phyloP scores from a whole-genome alignment of 2,329 filamentous ascomycete genomes.

The Ophiocordyceps camponoti-rufipedis region DNA sequence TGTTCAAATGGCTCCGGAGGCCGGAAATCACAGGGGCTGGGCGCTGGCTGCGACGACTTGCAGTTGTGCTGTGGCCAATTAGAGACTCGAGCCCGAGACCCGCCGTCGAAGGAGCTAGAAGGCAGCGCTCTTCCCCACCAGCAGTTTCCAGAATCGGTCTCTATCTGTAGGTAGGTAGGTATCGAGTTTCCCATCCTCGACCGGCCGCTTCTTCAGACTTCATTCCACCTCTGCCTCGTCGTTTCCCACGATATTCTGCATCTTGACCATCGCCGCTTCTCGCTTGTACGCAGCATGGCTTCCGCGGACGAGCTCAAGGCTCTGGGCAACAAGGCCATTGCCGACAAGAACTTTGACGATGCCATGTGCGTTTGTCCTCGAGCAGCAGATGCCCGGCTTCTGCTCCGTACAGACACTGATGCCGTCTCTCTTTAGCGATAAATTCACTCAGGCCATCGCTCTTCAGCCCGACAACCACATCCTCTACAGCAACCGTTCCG shows the following conservation, averaged over 20 bases:
- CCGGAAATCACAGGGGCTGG: too few species aligned
- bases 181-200: not conserved
- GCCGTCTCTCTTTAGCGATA: constrained; percentile 41
- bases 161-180: too few species aligned
- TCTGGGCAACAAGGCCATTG: constrained; percentile 96
- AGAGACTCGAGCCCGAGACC: constrained; percentile 7
- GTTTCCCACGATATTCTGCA: not conserved
- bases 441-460: constrained; percentile 86
- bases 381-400: too few species aligned
- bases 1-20: too few species aligned
- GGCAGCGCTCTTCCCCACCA: constrained; percentile 5
- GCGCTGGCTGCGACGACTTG: too few species aligned
- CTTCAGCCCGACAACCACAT: constrained; percentile 85
- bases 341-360: constrained; percentile 89
- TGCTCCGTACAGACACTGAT: not conserved
- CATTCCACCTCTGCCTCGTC: not conserved
- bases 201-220: not conserved
- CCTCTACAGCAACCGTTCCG: constrained; percentile 93
- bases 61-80: constrained; percentile 12
- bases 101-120: constrained; percentile 26
- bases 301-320: constrained; percentile 74
- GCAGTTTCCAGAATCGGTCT: not conserved
- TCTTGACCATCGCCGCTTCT: not conserved
- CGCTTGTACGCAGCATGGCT: constrained; percentile 22
- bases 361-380: constrained; percentile 56